Evolutionary conservation across 495 filamentous ascomycete species (phyloP).

Genomic region (Daldinia concentrica): DNA sequence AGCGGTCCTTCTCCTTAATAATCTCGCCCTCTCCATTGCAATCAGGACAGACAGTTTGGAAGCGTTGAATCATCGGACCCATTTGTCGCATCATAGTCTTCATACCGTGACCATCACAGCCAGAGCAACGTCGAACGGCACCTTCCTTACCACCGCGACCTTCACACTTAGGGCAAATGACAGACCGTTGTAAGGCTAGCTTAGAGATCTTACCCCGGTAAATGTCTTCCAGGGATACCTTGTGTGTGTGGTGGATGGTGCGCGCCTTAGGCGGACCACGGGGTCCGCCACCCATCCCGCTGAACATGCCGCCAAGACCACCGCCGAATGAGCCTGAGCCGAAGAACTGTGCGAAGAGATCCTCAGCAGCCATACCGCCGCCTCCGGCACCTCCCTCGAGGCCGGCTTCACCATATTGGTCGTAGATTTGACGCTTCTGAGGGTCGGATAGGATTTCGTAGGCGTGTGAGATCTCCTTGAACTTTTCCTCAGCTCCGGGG

Average conservation of each 20-base stretch:
- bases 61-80: constrained; percentile 99
- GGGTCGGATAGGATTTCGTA: constrained; percentile 94
- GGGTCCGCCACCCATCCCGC: constrained; percentile 85
- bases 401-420: constrained; percentile 97
- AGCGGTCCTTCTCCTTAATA: constrained; percentile 93
- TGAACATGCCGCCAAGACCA: constrained; percentile 82
- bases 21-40: constrained; percentile 97
- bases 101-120: constrained; percentile 94
- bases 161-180: constrained; percentile 95
- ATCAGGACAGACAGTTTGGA: constrained; percentile 98
- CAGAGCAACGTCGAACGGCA: constrained; percentile 87
- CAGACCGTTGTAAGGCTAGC: constrained; percentile 94
- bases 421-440: constrained; percentile 90
- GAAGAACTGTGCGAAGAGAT: constrained; percentile 98
- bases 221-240: constrained; percentile 96
- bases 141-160: constrained; percentile 98
- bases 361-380: constrained; percentile 93
- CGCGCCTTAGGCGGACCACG: constrained; percentile 91
- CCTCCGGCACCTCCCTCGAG: constrained; percentile 85
- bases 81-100: constrained; percentile 99
- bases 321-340: constrained; percentile 79
- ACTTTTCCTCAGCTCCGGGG: constrained; percentile 93
- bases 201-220: constrained; percentile 98
- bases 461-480: constrained; percentile 95
- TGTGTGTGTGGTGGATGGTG: constrained; percentile 96